Evolutionary conservation across 164 flowering plant genomes (phyloP), one percentile per base, ranked within the genome.

Genomic region (Vitis rotundifolia): DNA sequence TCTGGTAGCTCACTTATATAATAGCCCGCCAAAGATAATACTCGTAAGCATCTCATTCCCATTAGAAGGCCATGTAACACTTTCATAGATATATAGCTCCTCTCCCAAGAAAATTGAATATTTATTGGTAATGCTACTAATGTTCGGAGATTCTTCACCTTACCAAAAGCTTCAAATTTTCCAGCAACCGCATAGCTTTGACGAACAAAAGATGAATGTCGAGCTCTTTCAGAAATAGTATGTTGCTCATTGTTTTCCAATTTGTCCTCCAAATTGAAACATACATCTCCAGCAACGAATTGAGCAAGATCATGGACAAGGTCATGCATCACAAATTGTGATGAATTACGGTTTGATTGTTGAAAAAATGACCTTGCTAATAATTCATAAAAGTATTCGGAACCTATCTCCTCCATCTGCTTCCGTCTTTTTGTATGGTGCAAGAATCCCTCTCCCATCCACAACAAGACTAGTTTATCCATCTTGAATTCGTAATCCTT

Each of bases 381-480:
- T 15, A 72, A n/a, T 1, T 66, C 70, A 15, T 65, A 2, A 0
- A 72, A 58, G 22, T 16, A 72, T n/a, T 14, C 53, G 0, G 9
- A 0, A 2, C 70, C 75, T 3, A 57, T 13, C 1, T 72, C 60
- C 52, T 72, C 69, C 59, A 72, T 66, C 0, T 47, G 10, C 11
- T 44, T 11, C 19, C 1, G 1, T 59, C 51, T 0, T 1, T 9
- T n/a, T 0, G 0, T 1, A 0, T 62, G 18, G 7, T 15, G 3
- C 44, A 68, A 1, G 50, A 47, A 31, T 4, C 47, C 64, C 50
- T 71, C 73, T 10, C 68, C 73, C 67, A 71, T 71, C 62, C 75
- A 72, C 10, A 72, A 0, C 5, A 59, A 15, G 1, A 66, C 63
- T n/a, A 72, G 1, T 11, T 72, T n/a, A 50, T 51, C 53, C 15